These are phyloP conservation scores for Puccinellia tenuiflora DNA, from an alignment of 176 grass and related monocot genomes.

Conservation along the genomic window DNA sequence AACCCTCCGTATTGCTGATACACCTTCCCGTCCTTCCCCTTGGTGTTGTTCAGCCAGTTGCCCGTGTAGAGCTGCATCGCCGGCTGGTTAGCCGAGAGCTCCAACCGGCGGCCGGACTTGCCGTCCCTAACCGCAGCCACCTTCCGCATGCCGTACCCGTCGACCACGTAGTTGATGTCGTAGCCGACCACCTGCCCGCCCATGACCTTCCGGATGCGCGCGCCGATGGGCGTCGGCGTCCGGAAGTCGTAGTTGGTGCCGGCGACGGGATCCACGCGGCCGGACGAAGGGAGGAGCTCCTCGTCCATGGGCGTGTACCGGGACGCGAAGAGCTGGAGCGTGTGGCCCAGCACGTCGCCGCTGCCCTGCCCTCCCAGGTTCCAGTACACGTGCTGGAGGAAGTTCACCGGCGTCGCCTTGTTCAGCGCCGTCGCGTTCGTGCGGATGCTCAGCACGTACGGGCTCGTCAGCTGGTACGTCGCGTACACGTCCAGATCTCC, in stretches of 20 bases:
- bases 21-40: conserved; percentile 49
- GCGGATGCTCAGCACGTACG: conserved; percentile 41
- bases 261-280: conserved; percentile 31
- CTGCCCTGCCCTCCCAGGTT: conserved; percentile 56
- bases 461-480: conserved; percentile 52
- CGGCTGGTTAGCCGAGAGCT: conserved; percentile 67
- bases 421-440: conserved; percentile 46
- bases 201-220: conserved; percentile 39
- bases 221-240: conserved; percentile 30
- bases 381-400: conserved; percentile 65
- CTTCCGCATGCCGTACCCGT: conserved; percentile 32
- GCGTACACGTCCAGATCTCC: conserved; percentile 65
- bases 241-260: conserved; percentile 65
- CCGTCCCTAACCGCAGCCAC: conserved; percentile 43
- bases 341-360: conserved; percentile 56
- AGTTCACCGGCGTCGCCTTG: conserved; percentile 73
- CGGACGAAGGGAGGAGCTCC: conserved; percentile 53
- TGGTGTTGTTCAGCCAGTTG: conserved; percentile 38
- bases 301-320: conserved; percentile 31
- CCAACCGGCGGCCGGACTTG: conserved; percentile 34
- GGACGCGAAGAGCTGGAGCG: conserved; percentile 59
- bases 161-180: conserved; percentile 65
- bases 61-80: conserved; percentile 68
- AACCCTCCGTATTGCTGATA: conserved; percentile 41
- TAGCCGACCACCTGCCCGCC: conserved; percentile 42